phyloP scores from a whole-genome alignment of 495 filamentous ascomycete genomes.

The Neurospora africana region DNA sequence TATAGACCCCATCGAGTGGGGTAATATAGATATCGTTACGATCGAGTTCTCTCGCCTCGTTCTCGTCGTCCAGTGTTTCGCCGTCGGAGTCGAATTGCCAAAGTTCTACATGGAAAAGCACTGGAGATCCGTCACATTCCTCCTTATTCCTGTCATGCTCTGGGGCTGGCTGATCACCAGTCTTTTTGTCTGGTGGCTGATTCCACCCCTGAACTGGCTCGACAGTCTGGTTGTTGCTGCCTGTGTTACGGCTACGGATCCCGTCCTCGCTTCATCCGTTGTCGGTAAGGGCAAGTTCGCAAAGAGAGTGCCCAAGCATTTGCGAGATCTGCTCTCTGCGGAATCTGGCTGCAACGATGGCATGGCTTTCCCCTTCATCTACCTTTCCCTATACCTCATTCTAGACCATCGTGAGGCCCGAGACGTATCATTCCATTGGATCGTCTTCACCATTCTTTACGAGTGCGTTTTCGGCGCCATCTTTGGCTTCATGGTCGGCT shows the following conservation, averaged over 20 bases:
- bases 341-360: conserved; percentile 99
- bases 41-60: conserved; percentile 96
- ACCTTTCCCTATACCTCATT: conserved; percentile 80
- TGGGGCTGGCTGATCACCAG: conserved; percentile 93
- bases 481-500: conserved; percentile 82
- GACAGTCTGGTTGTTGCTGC: conserved; percentile 79
- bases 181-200: conserved; percentile 95
- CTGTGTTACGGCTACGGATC: conserved; percentile 96
- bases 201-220: conserved; percentile 71
- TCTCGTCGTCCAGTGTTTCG: conserved; percentile 97
- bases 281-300: conserved; percentile 99
- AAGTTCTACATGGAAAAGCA: conserved; percentile 97
- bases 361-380: conserved; percentile 99
- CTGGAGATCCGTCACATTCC: conserved; percentile 83
- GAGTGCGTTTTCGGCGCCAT: conserved; percentile 91
- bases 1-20: conserved; percentile 79
- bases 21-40: conserved; percentile 88
- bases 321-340: conserved; percentile 88
- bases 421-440: conserved; percentile 74
- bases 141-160: conserved; percentile 94
- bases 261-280: conserved; percentile 92
- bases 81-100: conserved; percentile 96
- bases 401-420: conserved; percentile 57
- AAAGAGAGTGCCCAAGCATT: conserved; percentile 91
- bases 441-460: conserved; percentile 84